Base-by-base conservation (phyloP, 2,329 filamentous ascomycete species). In the Tolypocladium nubicola region DNA sequence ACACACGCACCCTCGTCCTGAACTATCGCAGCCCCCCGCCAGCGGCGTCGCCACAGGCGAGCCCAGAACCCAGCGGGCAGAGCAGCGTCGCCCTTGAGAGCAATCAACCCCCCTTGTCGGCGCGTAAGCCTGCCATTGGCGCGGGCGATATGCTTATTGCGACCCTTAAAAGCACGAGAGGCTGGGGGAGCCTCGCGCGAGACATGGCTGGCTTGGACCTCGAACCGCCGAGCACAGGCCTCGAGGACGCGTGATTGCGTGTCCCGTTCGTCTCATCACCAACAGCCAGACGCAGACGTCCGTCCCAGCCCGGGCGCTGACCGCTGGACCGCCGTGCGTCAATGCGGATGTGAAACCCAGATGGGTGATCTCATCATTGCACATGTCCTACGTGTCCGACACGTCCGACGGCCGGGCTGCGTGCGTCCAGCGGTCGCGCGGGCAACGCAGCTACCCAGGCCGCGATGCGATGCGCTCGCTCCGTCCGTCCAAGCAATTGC, bases 41-140 rank as follows among this genome's bases (percentile, higher is more conserved):
- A 41, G 16, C 23, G 8, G 43, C 30, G 41, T 26, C 57, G 57
- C 57, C 57, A 58, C 57, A 39, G n/a, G 38, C 26, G 49, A 58
- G 57, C 43, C 57, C 49, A 58, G 57, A 56, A 56, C 45, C 45
- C 26, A 33, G 14, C 14, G n/a, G 45, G 45, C 23, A 47, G 14
- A 47, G 23, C 13, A 14, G 23, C 38, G 37, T 37, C 35, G 37
- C 13, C 7, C n/a, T n/a, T n/a, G n/a, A n/a, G 37, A 41, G 52
- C 52, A 14, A 14, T 26, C 52, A 9, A 40, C 39, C 41, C 41
- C 41, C 23, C 45, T 26, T 13, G 26, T 30, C 23, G 45, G 26
- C 9, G 45, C 45, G 19, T 33, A n/a, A 16, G 38, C 8, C 19
- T 14, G 52, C 7, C 52, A 54, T 54, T 54, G 52, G 52, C 23